phyloP scores from a whole-genome alignment of 169 alveolate species.

The Neospora caninum region DNA sequence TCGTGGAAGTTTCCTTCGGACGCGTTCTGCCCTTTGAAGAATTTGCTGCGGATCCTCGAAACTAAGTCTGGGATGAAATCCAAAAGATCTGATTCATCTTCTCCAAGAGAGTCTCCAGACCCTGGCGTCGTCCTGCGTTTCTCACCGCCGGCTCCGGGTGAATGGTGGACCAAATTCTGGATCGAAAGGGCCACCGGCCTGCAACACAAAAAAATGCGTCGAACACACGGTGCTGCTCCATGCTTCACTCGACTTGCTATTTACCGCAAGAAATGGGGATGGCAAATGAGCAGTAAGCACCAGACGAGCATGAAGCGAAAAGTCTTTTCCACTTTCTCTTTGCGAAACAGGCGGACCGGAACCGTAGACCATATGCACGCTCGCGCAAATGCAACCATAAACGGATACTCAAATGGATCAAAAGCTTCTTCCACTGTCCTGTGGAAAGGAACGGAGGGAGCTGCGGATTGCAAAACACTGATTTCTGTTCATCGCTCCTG shows the following conservation, averaged over 20 bases:
- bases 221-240: neutral
- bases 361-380: neutral
- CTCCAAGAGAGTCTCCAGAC: neutral
- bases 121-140: neutral
- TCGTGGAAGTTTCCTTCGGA: neutral
- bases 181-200: constrained; percentile 36
- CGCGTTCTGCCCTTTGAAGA: neutral
- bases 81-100: neutral
- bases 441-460: too few species aligned
- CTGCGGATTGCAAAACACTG: too few species aligned
- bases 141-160: neutral
- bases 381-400: too few species aligned
- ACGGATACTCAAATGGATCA: too few species aligned
- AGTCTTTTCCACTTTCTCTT: neutral
- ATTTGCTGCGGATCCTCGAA: neutral
- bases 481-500: too few species aligned
- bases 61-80: constrained; percentile 4
- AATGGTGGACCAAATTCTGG: neutral
- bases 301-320: neutral
- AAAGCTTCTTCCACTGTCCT: too few species aligned
- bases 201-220: neutral
- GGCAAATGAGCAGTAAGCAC: neutral
- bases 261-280: too few species aligned
- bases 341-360: neutral
- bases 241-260: neutral